Conservation (phyloP, 768 basidiomycete species). For the Chalciporus chontae region DNA sequence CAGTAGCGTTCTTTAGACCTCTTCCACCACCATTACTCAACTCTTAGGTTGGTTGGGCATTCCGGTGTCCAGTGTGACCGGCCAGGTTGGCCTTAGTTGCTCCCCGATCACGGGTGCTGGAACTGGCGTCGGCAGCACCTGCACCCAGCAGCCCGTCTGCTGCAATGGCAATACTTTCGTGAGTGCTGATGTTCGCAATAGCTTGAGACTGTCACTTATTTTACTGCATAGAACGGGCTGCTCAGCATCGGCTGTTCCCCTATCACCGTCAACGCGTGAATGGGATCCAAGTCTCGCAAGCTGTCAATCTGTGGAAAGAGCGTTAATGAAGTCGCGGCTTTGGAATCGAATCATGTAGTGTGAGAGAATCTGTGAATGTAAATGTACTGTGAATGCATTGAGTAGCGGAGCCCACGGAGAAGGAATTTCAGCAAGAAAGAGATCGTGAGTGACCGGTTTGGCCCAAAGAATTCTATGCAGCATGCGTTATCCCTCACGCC, state of each 20-base stretch:
- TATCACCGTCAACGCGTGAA: too few relatives aligned
- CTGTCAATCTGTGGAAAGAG: too few relatives aligned
- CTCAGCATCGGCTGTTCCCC: background rate
- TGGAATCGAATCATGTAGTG: too few relatives aligned
- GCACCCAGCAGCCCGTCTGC: constrained; percentile 16
- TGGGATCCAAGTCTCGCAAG: too few relatives aligned
- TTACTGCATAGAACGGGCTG: background rate
- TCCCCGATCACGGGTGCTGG: background rate
- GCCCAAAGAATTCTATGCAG: too few relatives aligned
- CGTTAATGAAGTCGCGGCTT: too few relatives aligned
- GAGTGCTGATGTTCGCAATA: background rate
- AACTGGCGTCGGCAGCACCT: background rate
- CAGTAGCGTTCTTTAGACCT: background rate
- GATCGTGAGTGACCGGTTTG: too few relatives aligned
- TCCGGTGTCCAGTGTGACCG: background rate
- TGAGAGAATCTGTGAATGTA: too few relatives aligned
- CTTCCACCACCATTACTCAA: background rate
- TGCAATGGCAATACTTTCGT: constrained; percentile 13
- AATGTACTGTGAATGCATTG: too few relatives aligned
- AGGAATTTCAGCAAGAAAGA: too few relatives aligned
- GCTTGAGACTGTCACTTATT: background rate
- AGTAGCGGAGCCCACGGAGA: too few relatives aligned
- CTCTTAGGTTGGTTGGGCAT: background rate
- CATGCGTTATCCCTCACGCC: too few relatives aligned
- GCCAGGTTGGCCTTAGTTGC: background rate